phyloP scores from a whole-genome alignment of 352 stramenopile species.

The Hyaloperonospora arabidopsidis region DNA sequence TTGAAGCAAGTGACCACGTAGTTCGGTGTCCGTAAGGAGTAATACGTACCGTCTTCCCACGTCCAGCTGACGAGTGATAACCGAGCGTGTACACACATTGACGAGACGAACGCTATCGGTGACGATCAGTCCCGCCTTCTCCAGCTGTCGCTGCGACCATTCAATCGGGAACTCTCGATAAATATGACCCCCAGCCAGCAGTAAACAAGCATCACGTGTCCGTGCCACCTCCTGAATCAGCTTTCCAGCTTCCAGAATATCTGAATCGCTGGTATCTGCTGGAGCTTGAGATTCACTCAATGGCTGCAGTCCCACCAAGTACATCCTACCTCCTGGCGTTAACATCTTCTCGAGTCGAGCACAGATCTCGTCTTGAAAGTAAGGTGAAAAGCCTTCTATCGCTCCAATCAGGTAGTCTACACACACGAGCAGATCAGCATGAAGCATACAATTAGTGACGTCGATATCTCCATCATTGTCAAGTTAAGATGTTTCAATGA shows the following conservation, averaged over 20 bases:
- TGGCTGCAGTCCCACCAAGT: constrained; percentile 84
- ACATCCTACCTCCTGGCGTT: constrained; percentile 77
- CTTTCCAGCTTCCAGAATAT: constrained; percentile 27
- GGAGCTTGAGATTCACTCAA: constrained; percentile 52
- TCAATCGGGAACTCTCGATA: constrained; percentile 88
- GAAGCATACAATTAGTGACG: not conserved
- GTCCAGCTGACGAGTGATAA: constrained; percentile 85
- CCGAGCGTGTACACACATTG: constrained; percentile 83
- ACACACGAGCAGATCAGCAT: not conserved
- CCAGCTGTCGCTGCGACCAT: constrained; percentile 80
- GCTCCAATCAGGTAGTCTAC: constrained; percentile 89
- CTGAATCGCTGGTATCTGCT: constrained; percentile 9
- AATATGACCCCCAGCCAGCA: constrained; percentile 78
- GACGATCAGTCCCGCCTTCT: constrained; percentile 43
- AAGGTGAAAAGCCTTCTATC: constrained; percentile 88
- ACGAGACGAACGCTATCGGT: constrained; percentile 53
- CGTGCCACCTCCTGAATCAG: constrained; percentile 62
- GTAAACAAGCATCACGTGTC: constrained; percentile 83
- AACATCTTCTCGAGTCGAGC: constrained; percentile 64
- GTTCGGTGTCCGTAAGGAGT: constrained; percentile 53
- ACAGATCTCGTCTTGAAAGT: constrained; percentile 73
- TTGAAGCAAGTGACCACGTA: constrained; percentile 30
- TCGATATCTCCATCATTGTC: not conserved
- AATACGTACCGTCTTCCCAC: constrained; percentile 78
- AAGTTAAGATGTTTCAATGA: not conserved